Evolutionary conservation across 1,139 yeast genomes (phyloP), one percentile per base, ranked within the genome.

Genomic region (Suhomyces ambrosiae): DNA sequence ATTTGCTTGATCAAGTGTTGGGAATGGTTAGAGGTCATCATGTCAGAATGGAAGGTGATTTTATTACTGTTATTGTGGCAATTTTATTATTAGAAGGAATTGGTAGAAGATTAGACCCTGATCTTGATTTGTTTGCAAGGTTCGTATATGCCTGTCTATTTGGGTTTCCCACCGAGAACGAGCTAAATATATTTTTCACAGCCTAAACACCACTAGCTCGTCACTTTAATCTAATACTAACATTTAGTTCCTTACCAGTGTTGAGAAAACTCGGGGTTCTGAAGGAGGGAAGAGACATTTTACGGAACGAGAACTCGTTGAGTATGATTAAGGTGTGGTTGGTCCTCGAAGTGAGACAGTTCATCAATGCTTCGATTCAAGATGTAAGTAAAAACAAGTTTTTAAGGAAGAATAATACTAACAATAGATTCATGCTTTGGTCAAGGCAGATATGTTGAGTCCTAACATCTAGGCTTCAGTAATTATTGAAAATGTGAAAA

Each of bases 31-130:
- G 97, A 41, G 70, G 72, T 12, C 98, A 92, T 58, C 99, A 94
- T 60, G 98, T 92, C 14, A 75, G 97, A 56, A 86, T 94, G 96
- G 99, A 92, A 55, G 95, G 96, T 6, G 98, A 92, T 59, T 92
- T 92, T 55, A 83, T 92, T 32, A 88, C 96, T 17, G 96, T 94
- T 18, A 86, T 92, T 12, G 89, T 92, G 27, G 96, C 97, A 1
- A 89, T 92, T 24, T 64, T 92, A 36, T 70, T 92, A 42, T 65
- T 92, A 41, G 98, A 92, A 62, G 98, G 98, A 10, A 86, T 92
- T 39, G 98, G 98, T 14, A 74, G 97, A 57, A 95, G 86, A 60
- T 70, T 92, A 41, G 96, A 92, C 61, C 97, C 97, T 2, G 80
- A 87, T 31, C 71, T 92, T 55, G 98, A 92, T 64, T 74, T 92